phyloP scores from a whole-genome alignment of 495 filamentous ascomycete species.

The Hypoxylon subgilvum region DNA sequence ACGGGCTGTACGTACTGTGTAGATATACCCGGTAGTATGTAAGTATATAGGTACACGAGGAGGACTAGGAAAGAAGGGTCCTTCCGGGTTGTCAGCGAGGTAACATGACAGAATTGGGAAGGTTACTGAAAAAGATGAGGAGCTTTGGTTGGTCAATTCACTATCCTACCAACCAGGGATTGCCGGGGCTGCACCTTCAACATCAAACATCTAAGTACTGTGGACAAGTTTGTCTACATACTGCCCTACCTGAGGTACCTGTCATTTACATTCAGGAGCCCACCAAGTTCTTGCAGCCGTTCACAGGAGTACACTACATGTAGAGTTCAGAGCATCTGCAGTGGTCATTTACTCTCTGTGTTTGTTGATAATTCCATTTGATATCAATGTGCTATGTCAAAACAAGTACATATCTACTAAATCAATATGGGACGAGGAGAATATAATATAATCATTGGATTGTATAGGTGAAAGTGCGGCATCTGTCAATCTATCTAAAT shows the following conservation, averaged over 20 bases:
- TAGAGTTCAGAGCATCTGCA: too few relatives aligned
- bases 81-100: background rate
- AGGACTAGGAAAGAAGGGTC: conserved; percentile 4
- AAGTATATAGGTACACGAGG: background rate
- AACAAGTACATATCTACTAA: background rate
- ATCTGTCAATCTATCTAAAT: conserved; percentile 11
- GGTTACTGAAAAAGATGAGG: conserved; percentile 14
- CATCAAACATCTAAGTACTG: conserved; percentile 26
- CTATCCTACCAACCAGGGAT: conserved; percentile 19
- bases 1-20: too few relatives aligned
- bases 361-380: background rate
- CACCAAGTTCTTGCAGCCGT: background rate
- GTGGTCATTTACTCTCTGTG: too few relatives aligned
- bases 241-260: background rate
- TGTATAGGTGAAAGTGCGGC: background rate
- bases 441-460: too few relatives aligned
- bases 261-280: background rate
- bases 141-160: conserved; percentile 9
- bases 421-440: background rate
- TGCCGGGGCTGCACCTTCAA: conserved; percentile 22
- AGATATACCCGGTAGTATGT: too few relatives aligned
- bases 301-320: background rate
- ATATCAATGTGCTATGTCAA: background rate
- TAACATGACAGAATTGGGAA: conserved; percentile 18
- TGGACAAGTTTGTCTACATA: background rate